A percentile compares a stretch with the other conserved stretches of the same genome.
Conservation (phyloP, 176 grass and related monocot genomes). For the Ensete glaucum region DNA sequence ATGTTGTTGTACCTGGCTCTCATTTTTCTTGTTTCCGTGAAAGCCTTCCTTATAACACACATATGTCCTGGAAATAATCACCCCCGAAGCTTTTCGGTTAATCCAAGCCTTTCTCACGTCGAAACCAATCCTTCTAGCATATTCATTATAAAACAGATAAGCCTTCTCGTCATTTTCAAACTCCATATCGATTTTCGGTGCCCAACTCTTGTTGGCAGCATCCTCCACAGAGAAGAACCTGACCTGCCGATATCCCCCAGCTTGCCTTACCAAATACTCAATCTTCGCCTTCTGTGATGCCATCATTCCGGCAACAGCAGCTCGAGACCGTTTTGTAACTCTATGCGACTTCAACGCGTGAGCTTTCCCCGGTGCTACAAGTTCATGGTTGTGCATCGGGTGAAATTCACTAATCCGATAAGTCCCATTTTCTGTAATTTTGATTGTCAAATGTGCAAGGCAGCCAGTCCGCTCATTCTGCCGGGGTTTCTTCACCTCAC, state of each 20-base stretch:
- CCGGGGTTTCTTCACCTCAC: conserved; percentile 20
- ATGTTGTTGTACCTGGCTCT: conserved; percentile 10
- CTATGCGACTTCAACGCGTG: conserved; percentile 15
- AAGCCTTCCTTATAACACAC: conserved; percentile 51
- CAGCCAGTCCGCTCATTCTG: conserved; percentile 37
- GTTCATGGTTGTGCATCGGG: conserved; percentile 24
- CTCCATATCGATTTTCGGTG: conserved; percentile 32
- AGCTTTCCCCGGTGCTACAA: not conserved
- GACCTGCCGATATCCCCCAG: conserved; percentile 14
- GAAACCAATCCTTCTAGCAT: conserved; percentile 35
- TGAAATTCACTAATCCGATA: conserved; percentile 40
- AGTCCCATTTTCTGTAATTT: conserved; percentile 17
- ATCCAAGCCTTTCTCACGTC: conserved; percentile 43
- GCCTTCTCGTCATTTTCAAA: conserved; percentile 41
- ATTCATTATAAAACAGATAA: conserved; percentile 38
- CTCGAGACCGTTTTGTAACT: not conserved
- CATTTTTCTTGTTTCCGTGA: conserved; percentile 21
- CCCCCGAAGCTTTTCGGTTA: conserved; percentile 32
- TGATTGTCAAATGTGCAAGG: conserved; percentile 36
- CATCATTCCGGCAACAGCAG: not conserved
- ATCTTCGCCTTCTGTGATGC: conserved; percentile 15
- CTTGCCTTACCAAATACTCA: conserved; percentile 20
- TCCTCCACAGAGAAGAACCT: conserved; percentile 11
- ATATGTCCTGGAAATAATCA: conserved; percentile 36
- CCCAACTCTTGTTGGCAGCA: conserved; percentile 24